Percentiles rank a stretch among this genome's conserved stretches.
These are phyloP conservation scores for Chalciporus piperatus DNA, from an alignment of 768 basidiomycete species.

Conservation along the genomic window DNA sequence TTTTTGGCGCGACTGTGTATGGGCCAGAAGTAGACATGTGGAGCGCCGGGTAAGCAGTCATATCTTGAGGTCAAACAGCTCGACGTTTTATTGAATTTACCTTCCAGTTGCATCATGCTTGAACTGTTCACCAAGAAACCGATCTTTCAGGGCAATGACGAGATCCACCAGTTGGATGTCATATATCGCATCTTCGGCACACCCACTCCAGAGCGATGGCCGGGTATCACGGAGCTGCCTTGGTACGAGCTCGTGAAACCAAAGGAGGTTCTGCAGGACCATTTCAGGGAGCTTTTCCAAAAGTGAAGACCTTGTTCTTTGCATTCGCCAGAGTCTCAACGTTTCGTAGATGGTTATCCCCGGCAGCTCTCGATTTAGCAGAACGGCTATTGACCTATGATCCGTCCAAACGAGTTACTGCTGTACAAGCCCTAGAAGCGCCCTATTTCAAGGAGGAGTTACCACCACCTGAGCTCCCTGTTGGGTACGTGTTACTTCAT, in stretches of 20 bases:
- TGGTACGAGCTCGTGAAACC: slow-evolving; percentile 99
- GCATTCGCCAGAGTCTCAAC: not conserved
- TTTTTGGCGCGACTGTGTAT: slow-evolving; percentile 95
- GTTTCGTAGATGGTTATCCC: slow-evolving; percentile 71
- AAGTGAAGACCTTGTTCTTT: slow-evolving; percentile 51
- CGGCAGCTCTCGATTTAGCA: slow-evolving; percentile 84
- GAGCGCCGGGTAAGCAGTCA: slow-evolving; percentile 81
- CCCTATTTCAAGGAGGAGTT: slow-evolving; percentile 84
- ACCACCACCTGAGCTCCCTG: slow-evolving; percentile 70
- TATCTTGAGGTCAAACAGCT: not conserved
- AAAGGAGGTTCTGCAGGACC: slow-evolving; percentile 66
- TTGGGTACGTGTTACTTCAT: slow-evolving; percentile 54
- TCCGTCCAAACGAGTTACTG: slow-evolving; percentile 72
- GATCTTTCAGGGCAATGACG: slow-evolving; percentile 97
- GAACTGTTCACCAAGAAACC: slow-evolving; percentile 95
- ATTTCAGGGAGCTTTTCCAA: slow-evolving; percentile 80
- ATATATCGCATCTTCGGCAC: slow-evolving; percentile 92
- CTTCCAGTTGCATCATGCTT: slow-evolving; percentile 90
- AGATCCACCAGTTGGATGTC: slow-evolving; percentile 94
- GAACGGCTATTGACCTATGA: slow-evolving; percentile 79
- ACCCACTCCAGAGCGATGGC: slow-evolving; percentile 80
- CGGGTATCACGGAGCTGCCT: slow-evolving; percentile 75
- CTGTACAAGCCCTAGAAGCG: slow-evolving; percentile 73
- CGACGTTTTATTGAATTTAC: not conserved
- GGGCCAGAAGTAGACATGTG: slow-evolving; percentile 99